Evolutionary conservation across 257 asterid species (phyloP).

Genomic region (Solanum paucissectum): DNA sequence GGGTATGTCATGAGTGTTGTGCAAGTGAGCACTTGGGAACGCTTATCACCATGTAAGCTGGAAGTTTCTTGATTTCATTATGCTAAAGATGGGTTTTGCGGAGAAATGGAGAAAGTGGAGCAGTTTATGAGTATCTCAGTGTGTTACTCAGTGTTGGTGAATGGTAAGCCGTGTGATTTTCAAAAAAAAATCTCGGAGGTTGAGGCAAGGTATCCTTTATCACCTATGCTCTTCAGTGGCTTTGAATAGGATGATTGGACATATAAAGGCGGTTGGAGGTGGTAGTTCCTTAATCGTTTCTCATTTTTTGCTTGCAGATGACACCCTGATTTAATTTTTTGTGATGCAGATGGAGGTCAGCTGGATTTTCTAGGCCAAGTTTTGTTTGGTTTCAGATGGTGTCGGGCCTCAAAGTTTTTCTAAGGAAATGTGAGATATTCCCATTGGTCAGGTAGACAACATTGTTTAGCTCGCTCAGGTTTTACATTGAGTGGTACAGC

Average conservation of each 20-base stretch:
- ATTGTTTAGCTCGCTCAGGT: too few relatives aligned
- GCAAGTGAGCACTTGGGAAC: neutral
- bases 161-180: neutral
- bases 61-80: neutral
- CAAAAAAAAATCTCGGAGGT: neutral
- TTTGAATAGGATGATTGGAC: neutral
- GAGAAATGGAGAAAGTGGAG: neutral
- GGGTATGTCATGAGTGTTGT: neutral
- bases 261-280: neutral
- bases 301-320: neutral
- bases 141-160: neutral
- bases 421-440: too few relatives aligned
- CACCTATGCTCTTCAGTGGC: neutral
- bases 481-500: too few relatives aligned
- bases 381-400: too few relatives aligned
- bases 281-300: neutral
- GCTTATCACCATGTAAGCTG: neutral
- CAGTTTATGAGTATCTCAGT: neutral
- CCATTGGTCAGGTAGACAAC: too few relatives aligned
- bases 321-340: neutral
- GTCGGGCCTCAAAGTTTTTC: too few relatives aligned
- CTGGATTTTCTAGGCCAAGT: too few relatives aligned
- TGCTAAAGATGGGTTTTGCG: neutral
- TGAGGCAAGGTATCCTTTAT: neutral
- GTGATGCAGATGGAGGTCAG: neutral